These are phyloP conservation scores for Diaporthe citrichinensis DNA, from an alignment of 2,329 filamentous ascomycete genomes.

Conservation along the genomic window DNA sequence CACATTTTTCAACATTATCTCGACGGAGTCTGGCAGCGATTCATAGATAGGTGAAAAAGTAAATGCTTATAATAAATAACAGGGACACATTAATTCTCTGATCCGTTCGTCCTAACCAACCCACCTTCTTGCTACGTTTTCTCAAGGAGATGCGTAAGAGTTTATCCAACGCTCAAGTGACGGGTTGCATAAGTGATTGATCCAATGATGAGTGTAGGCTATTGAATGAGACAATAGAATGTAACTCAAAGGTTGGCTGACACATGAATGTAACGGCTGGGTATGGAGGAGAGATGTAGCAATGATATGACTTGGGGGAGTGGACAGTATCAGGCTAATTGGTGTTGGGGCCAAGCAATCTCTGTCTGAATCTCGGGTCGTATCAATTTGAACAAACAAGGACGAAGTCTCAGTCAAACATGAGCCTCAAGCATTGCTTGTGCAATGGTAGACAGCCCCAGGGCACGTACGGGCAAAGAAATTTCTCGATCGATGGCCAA, in stretches of 20 bases:
- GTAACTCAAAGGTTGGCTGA: not conserved
- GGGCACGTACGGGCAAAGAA: not conserved
- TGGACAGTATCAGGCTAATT: not conserved
- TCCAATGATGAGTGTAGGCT: not conserved
- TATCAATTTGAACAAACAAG: not conserved
- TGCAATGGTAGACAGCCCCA: not conserved
- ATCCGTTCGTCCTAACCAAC: not conserved
- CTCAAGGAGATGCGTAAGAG: too few relatives aligned
- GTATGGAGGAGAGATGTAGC: not conserved
- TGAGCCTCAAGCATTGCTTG: not conserved
- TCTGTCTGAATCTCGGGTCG: not conserved
- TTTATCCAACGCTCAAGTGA: not conserved
- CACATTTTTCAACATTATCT: conserved; percentile 8
- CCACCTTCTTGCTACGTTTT: not conserved
- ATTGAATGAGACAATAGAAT: not conserved
- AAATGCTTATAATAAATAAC: not conserved
- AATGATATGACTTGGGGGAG: too few relatives aligned
- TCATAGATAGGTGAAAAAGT: conserved; percentile 2
- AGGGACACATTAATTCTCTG: not conserved
- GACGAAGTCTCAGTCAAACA: not conserved
- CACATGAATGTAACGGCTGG: not conserved
- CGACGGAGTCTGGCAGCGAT: not conserved
- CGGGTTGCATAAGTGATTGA: not conserved
- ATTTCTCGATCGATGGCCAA: not conserved
- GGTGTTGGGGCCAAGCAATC: too few relatives aligned